Evolutionary conservation across 345 rosid genomes (phyloP).

Genomic region (Nephelium lappaceum): DNA sequence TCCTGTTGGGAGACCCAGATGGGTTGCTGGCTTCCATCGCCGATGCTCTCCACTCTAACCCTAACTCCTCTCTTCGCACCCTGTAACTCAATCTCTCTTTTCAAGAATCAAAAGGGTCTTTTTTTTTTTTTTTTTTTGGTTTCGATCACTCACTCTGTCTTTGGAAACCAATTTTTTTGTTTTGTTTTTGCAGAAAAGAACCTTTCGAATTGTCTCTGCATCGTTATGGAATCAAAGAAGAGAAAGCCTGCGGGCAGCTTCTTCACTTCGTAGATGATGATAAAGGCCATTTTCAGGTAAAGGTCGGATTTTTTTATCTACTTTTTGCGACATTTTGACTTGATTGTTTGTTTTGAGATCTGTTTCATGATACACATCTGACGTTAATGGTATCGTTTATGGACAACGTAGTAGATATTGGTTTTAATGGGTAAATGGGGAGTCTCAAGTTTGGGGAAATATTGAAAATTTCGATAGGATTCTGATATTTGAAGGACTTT

Average conservation of each 20-base stretch:
- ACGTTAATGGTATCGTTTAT: neutral
- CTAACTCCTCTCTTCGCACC: constrained; percentile 46
- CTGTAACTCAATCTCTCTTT: constrained; percentile 42
- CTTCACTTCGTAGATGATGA: constrained; percentile 56
- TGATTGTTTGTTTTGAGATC: neutral
- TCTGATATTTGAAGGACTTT: neutral
- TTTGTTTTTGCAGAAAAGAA: constrained; percentile 47
- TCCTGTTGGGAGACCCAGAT: constrained; percentile 52
- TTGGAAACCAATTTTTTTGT: neutral
- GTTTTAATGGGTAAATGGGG: neutral
- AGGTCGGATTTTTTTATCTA: neutral
- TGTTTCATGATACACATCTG: neutral
- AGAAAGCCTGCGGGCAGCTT: constrained; percentile 44
- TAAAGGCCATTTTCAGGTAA: constrained; percentile 58
- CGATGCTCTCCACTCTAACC: constrained; percentile 45
- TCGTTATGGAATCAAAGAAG: constrained; percentile 46
- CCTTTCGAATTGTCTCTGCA: constrained; percentile 57
- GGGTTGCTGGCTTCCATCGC: constrained; percentile 53
- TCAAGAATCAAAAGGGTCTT: neutral
- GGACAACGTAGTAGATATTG: neutral
- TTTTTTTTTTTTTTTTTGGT: neutral
- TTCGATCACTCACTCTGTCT: neutral
- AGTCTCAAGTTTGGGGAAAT: neutral
- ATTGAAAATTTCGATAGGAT: neutral
- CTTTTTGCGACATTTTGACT: neutral